Conservation (phyloP, 2,329 filamentous ascomycete species). For the Monosporascus sp. region DNA sequence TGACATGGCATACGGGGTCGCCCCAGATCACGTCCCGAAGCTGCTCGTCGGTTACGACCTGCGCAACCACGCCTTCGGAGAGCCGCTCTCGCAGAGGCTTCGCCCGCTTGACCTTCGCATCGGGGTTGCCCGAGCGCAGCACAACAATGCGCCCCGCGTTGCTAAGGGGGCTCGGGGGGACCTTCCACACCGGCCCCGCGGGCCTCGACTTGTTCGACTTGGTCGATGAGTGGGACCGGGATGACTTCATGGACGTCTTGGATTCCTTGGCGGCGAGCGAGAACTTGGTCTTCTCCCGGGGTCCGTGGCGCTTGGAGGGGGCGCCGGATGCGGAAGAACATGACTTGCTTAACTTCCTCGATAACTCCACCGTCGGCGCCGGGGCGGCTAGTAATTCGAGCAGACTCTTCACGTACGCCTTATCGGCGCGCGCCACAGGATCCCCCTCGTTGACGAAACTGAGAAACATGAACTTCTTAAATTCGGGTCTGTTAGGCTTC, state of each 20-base stretch:
- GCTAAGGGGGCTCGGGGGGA: slow-evolving; percentile 62
- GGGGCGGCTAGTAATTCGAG: slow-evolving; percentile 65
- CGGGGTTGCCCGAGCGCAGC: slow-evolving; percentile 47
- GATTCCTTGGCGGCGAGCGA: slow-evolving; percentile 19
- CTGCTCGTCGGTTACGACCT: slow-evolving; percentile 61
- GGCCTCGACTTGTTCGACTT: slow-evolving; percentile 14
- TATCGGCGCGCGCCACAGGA: slow-evolving; percentile 71
- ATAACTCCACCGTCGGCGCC: slow-evolving; percentile 32
- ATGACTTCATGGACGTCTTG: slow-evolving; percentile 19
- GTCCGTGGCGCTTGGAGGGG: slow-evolving; percentile 13
- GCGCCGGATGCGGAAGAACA: slow-evolving; percentile 4
- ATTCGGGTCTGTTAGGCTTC: slow-evolving; percentile 45
- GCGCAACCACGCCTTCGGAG: slow-evolving; percentile 60
- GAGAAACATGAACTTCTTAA: slow-evolving; percentile 67
- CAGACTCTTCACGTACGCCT: slow-evolving; percentile 66
- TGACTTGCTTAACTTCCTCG: slow-evolving; percentile 6
- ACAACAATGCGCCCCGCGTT: slow-evolving; percentile 66
- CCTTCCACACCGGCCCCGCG: slow-evolving; percentile 50
- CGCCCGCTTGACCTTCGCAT: slow-evolving; percentile 33
- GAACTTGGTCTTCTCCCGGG: slow-evolving; percentile 22
- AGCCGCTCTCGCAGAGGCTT: slow-evolving; percentile 47
- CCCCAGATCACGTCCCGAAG: slow-evolving; percentile 71
- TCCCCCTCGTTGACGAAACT: slow-evolving; percentile 84
- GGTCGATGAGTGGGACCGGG: slow-evolving; percentile 8
- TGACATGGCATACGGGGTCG: slow-evolving; percentile 73